Evolutionary conservation across 2,329 filamentous ascomycete species (phyloP).

Genomic region (Purpureocillium lavendulum): DNA sequence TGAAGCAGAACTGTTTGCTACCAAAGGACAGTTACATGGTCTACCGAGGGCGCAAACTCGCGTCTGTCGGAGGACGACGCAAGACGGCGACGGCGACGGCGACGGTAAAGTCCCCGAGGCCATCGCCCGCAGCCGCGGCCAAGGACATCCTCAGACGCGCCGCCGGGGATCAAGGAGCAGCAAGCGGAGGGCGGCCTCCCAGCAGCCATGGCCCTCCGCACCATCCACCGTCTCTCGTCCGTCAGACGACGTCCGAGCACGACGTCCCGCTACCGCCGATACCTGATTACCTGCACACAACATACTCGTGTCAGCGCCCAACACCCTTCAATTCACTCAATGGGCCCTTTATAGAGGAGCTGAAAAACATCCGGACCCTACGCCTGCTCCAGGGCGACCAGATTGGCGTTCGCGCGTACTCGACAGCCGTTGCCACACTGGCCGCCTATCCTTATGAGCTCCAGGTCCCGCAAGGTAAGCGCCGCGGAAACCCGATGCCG

Average conservation of each 20-base stretch:
- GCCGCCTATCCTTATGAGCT: conserved; percentile 64
- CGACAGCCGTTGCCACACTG: conserved; percentile 73
- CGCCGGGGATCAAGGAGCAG: conserved; percentile 7
- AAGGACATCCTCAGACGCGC: conserved; percentile 13
- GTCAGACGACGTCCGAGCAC: conserved; percentile 71
- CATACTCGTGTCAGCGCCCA: conserved; percentile 73
- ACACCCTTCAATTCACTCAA: conserved; percentile 67
- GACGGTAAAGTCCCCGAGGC: background rate
- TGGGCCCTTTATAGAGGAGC: conserved; percentile 60
- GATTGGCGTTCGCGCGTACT: conserved; percentile 79
- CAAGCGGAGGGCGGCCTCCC: background rate
- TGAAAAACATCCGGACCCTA: conserved; percentile 66
- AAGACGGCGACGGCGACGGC: too few species aligned
- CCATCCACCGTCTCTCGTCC: conserved; percentile 38
- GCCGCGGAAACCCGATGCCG: background rate
- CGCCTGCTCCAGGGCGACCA: conserved; percentile 66
- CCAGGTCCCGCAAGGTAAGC: conserved; percentile 30
- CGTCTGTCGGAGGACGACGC: background rate
- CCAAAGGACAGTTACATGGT: conserved; percentile 43
- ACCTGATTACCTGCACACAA: conserved; percentile 53
- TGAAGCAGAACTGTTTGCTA: conserved; percentile 33
- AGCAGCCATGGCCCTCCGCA: conserved; percentile 1
- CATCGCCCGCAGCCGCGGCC: background rate
- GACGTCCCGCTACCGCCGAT: conserved; percentile 57
- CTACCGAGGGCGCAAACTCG: conserved; percentile 39